Evolutionary conservation across 129 eudicot species (phyloP).

Genomic region (Flaveria trinervia): DNA sequence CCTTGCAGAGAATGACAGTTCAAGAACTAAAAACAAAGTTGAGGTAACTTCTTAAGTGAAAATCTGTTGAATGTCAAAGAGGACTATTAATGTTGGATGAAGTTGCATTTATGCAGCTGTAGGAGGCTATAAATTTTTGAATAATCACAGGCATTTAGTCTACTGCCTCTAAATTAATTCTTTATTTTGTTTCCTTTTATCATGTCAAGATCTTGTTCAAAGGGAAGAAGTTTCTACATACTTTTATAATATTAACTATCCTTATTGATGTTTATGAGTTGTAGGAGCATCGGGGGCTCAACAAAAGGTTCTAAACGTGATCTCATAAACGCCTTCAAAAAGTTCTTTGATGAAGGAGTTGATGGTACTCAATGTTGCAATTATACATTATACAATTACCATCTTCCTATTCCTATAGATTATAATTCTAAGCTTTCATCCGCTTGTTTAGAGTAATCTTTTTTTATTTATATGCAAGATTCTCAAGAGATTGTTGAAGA

Average conservation of each 20-base stretch:
- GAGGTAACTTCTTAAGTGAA: conserved; percentile 33
- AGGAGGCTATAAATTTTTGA: neutral
- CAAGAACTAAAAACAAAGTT: conserved; percentile 50
- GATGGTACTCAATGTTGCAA: conserved; percentile 47
- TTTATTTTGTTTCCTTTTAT: conserved; percentile 9
- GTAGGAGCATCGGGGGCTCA: conserved; percentile 69
- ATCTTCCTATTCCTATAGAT: too few species aligned
- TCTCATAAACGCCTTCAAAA: conserved; percentile 56
- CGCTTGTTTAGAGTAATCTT: conserved; percentile 14
- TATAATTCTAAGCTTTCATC: too few species aligned
- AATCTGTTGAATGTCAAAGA: neutral
- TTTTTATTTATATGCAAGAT: conserved; percentile 24
- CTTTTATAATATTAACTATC: neutral
- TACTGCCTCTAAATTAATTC: neutral
- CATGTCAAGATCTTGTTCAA: neutral
- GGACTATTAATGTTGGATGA: neutral
- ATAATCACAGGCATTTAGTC: conserved; percentile 2
- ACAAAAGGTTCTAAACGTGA: conserved; percentile 69
- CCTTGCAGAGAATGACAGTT: conserved; percentile 52
- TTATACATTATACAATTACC: conserved; percentile 2
- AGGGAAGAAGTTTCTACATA: neutral
- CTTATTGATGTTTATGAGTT: conserved; percentile 29
- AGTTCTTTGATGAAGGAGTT: conserved; percentile 28
- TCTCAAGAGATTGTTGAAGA: conserved; percentile 36
- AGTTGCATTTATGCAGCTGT: neutral